These are phyloP conservation scores for Botrytis sinoallii DNA, from an alignment of 2,329 filamentous ascomycete species.

Conservation along the genomic window DNA sequence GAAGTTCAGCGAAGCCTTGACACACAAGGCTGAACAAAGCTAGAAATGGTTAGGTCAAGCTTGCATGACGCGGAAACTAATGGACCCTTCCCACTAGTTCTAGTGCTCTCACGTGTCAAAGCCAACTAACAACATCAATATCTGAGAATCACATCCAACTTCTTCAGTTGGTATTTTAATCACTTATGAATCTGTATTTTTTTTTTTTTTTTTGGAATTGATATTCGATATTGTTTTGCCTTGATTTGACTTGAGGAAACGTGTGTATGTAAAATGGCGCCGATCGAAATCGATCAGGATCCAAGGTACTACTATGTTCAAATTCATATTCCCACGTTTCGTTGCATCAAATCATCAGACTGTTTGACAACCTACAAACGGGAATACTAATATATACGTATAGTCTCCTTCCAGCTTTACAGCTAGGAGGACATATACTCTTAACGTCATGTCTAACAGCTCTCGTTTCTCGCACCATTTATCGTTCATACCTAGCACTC, in stretches of 20 bases:
- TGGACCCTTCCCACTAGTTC: not conserved
- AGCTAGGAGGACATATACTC: slow-evolving; percentile 25
- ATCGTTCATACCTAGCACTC: slow-evolving; percentile 35
- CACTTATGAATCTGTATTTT: not conserved
- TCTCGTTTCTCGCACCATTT: slow-evolving; percentile 30
- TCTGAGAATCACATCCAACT: not conserved
- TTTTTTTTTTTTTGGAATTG: not conserved
- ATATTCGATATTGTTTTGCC: not conserved
- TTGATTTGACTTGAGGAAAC: not conserved
- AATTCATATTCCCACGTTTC: not conserved
- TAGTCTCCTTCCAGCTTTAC: slow-evolving; percentile 24
- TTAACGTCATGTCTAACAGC: slow-evolving; percentile 26
- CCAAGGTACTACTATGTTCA: slow-evolving; percentile 19
- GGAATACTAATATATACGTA: slow-evolving; percentile 4
- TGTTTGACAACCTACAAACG: not conserved
- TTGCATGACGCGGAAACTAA: slow-evolving; percentile 8
- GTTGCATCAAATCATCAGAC: slow-evolving; percentile 3
- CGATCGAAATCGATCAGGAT: slow-evolving; percentile 15
- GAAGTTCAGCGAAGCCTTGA: slow-evolving; percentile 2
- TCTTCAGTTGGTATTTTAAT: not conserved
- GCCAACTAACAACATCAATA: not conserved
- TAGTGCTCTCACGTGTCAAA: slow-evolving; percentile 6
- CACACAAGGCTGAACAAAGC: slow-evolving; percentile 15
- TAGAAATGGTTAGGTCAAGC: not conserved
- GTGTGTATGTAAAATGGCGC: slow-evolving; percentile 14